These are phyloP conservation scores for Dothistroma pini DNA, from an alignment of 2,329 filamentous ascomycete species.

Conservation along the genomic window DNA sequence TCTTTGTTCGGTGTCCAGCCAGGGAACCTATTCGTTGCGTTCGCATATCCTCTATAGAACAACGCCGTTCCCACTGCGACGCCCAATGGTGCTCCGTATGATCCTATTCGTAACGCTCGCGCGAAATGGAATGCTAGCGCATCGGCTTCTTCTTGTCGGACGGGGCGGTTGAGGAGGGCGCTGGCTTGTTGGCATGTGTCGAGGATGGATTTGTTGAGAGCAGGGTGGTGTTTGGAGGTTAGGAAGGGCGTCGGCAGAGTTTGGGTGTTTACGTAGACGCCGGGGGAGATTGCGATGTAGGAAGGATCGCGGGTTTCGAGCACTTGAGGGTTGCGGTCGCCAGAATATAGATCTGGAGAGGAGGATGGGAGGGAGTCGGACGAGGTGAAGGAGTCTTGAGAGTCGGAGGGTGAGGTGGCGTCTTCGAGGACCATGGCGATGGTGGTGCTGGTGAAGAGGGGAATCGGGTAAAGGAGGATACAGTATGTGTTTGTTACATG, in stretches of 20 bases:
- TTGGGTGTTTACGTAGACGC: conserved; percentile 37
- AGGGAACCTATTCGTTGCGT: conserved; percentile 40
- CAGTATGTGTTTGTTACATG: background rate
- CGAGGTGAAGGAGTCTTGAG: conserved; percentile 31
- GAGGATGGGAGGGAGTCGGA: conserved; percentile 33
- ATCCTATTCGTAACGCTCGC: conserved; percentile 37
- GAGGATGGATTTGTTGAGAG: conserved; percentile 33
- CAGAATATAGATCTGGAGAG: conserved; percentile 39
- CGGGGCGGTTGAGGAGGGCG: conserved; percentile 35
- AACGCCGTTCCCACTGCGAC: conserved; percentile 32
- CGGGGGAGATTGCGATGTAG: conserved; percentile 15
- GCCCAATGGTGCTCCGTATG: conserved; percentile 39
- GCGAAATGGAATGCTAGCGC: conserved; percentile 42
- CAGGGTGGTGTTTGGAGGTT: conserved; percentile 28
- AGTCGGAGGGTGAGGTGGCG: conserved; percentile 28
- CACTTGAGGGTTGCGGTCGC: conserved; percentile 34
- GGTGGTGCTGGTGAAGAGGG: background rate
- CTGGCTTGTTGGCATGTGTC: conserved; percentile 29
- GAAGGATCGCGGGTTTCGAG: conserved; percentile 34
- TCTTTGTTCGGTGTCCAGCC: conserved; percentile 39
- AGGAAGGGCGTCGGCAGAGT: conserved; percentile 38
- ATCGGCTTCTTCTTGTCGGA: conserved; percentile 42
- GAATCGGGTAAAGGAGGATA: background rate
- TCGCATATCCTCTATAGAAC: conserved; percentile 32
- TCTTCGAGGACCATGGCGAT: conserved; percentile 45